Base-by-base conservation (phyloP, 441 rosid species). In the Populus hybrid region DNA sequence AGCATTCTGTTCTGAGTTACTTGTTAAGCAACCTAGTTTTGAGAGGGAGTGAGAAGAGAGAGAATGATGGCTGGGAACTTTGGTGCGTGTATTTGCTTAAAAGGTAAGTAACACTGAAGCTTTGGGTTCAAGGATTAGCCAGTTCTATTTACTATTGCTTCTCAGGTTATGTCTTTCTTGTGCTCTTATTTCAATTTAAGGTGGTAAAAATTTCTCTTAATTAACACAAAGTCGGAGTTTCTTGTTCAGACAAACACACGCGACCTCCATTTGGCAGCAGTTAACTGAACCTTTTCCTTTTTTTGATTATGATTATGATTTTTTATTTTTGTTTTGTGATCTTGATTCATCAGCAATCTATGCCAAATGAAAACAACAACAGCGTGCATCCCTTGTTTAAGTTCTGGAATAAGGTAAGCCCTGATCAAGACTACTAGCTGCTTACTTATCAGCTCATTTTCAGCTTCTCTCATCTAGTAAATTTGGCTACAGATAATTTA, bases 21-120 rank as follows among this genome's bases (percentile, higher is more conserved):
- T 76, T 72, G 81, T 76, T 7, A 75, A 76, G 79, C 78, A 78
- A 75, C 85, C 71, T 73, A 76, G 76, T 73, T 24, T 32, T 59
- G 68, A 74, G 74, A 74, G 67, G 74, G 75, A 83, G 46, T 80
- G 70, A 34, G 53, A 61, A 79, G 67, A 79, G 76, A 76, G 65
- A 83, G 75, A 75, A 76, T 79, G 80, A 75, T 84, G 83, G 77
- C 50, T 68, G 69, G 74, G 83, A 82, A 81, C 76, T 83, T 84
- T 80, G 89, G 82, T 80, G 82, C 69, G 86, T 73, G 88, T 75
- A 82, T 85, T 95, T 88, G 96, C 98, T 95, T 93, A 72, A 86
- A 95, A 91, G 97, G 89, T 86, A 90, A 91, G 92, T 89, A 85
- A 82, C 77, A 80, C 79, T 79, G 81, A 89, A 88, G 86, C 98